Evolutionary conservation across 345 rosid genomes (phyloP), one percentile per base, ranked within the genome.

Genomic region (Citrus cavaleriei): DNA sequence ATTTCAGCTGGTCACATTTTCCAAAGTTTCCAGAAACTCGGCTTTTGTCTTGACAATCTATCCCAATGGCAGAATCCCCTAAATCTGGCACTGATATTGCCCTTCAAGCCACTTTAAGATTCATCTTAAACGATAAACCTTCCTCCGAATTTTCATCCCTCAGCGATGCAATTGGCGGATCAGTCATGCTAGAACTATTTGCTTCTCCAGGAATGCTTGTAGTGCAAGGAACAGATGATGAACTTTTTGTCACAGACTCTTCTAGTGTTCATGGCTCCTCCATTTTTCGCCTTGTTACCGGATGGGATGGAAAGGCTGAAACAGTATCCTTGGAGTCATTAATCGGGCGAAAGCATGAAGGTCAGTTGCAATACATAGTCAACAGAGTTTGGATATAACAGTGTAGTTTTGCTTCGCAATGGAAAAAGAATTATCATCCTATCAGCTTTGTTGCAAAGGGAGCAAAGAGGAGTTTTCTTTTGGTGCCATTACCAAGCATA

Each of bases 161-260:
- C 2, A 34, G 34, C 12, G 89, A 84, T 58, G 67, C 82, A 3
- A 82, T 88, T 42, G 95, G 95, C 19, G 82, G 89, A 82, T 68
- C 63, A 7, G 87, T 94, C 63, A 83, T 80, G 88, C 86, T 94
- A 1, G 98, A 96, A 73, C 95, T 97, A 69, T 91, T 92, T 61
- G 88, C 89, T 83, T 85, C 83, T 76, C 95, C 98, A 2, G 93
- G 98, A 59, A 91, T 87, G 95, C 58, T 88, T 67, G 38, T 92
- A n/a, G 86, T 71, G 74, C 80, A 68, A 79, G 91, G 86, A 68
- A 67, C 73, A 49, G 89, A 79, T n/a, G 25, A 51, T 51, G 51
- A 63, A 77, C 86, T 93, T 61, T 81, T 46, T 0, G 83, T 92
- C 22, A 81, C 79, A 78, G 83, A 69, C 66, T 79, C 88, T 42